Evolutionary conservation across 2,329 filamentous ascomycete genomes (phyloP).

Genomic region (Dryadomyces quercus-mongolicae): DNA sequence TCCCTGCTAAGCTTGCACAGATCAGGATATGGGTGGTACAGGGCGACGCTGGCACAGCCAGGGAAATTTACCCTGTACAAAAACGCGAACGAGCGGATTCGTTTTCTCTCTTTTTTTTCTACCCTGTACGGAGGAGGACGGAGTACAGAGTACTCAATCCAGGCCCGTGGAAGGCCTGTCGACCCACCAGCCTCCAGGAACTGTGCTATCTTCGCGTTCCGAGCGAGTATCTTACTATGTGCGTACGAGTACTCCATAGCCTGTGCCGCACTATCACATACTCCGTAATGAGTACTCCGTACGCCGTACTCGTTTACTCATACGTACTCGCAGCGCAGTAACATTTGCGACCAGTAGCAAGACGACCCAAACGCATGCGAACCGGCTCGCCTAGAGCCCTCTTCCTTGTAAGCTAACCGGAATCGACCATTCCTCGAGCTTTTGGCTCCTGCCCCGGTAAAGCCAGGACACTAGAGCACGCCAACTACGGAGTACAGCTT

Average conservation of each 20-base stretch:
- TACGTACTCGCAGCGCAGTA: background rate
- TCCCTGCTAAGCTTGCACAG: background rate
- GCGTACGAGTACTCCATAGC: background rate
- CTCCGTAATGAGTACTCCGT: background rate
- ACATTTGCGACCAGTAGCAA: too few relatives aligned
- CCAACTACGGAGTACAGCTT: background rate
- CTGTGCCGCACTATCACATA: background rate
- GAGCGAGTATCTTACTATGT: background rate
- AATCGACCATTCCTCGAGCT: background rate
- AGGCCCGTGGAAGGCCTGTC: background rate
- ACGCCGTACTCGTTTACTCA: too few relatives aligned
- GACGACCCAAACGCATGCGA: background rate
- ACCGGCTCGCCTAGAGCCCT: background rate
- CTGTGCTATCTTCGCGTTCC: background rate
- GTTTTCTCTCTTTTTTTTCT: background rate
- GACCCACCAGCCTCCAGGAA: background rate
- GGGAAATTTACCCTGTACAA: background rate
- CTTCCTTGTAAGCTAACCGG: background rate
- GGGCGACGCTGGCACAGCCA: background rate
- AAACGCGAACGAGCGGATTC: too few relatives aligned
- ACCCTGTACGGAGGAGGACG: too few relatives aligned
- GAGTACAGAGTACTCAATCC: background rate
- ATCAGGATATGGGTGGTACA: background rate
- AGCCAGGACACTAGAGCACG: background rate
- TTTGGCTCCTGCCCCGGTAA: background rate